phyloP scores from a whole-genome alignment of 208 protist genomes.

The Tritrichomonas foetus region DNA sequence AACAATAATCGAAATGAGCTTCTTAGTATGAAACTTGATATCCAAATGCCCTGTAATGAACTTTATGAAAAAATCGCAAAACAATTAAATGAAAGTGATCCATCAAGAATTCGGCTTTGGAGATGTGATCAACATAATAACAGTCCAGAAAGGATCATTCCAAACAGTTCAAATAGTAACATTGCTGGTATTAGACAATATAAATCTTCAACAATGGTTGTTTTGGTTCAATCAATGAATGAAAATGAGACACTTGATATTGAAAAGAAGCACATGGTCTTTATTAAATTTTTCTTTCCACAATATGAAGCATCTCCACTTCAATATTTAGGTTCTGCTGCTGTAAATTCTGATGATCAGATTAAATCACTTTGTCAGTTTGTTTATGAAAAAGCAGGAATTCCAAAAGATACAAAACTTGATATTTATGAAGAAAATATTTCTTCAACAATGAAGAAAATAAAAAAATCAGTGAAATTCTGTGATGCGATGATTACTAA shows the following conservation, averaged over 20 bases:
- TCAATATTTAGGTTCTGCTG: too few species aligned
- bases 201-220: neutral
- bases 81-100: neutral
- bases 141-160: neutral
- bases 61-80: neutral
- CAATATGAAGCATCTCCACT: neutral
- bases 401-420: too few species aligned
- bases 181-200: neutral
- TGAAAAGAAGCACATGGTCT: neutral
- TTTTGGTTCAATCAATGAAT: neutral
- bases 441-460: too few species aligned
- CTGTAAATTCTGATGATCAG: too few species aligned
- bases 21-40: neutral
- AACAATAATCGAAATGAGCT: neutral
- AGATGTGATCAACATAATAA: neutral
- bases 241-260: neutral
- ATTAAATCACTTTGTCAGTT: too few species aligned
- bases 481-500: too few species aligned
- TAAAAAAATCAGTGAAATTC: too few species aligned
- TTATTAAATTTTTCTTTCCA: conserved; percentile 16
- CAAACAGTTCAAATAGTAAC: too few species aligned
- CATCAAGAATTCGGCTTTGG: neutral
- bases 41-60: neutral
- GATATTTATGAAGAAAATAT: too few species aligned
- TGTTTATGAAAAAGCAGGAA: too few species aligned